Evolutionary conservation across 2,329 filamentous ascomycete species (phyloP).

Genomic region (Penicillium sp.): DNA sequence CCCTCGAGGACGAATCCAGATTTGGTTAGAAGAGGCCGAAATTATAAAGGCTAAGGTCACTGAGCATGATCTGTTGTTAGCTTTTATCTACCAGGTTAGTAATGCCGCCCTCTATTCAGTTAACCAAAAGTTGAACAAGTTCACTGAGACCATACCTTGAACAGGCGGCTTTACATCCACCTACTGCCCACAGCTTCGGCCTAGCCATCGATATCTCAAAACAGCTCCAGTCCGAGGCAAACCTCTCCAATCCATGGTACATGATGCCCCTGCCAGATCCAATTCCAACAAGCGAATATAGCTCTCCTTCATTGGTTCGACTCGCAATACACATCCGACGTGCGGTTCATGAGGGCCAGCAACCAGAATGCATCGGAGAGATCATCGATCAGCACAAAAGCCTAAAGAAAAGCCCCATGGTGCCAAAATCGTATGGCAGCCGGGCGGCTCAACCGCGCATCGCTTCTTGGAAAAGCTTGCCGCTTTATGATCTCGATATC

Average conservation of each 20-base stretch:
- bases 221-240: conserved; percentile 2
- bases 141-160: not conserved
- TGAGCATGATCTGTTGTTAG: conserved; percentile 5
- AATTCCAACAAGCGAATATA: conserved; percentile 4
- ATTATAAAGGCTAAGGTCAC: not conserved
- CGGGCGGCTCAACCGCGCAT: conserved; percentile 7
- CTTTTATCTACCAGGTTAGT: conserved; percentile 5
- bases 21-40: conserved; percentile 1
- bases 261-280: conserved; percentile 10
- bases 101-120: too few relatives aligned
- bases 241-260: conserved; percentile 6
- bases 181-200: conserved; percentile 1
- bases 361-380: conserved; percentile 7
- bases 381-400: conserved; percentile 1
- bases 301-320: not conserved
- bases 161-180: conserved; percentile 5
- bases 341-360: conserved; percentile 1
- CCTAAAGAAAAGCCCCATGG: not conserved
- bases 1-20: not conserved
- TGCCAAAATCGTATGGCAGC: conserved; percentile 1
- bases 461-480: conserved; percentile 6
- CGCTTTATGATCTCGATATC: conserved; percentile 6
- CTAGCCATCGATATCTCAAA: conserved; percentile 5
- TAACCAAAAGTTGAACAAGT: not conserved
- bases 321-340: conserved; percentile 3